Conservation (phyloP, 345 rosid genomes). For the Noccaea caerulescens region DNA sequence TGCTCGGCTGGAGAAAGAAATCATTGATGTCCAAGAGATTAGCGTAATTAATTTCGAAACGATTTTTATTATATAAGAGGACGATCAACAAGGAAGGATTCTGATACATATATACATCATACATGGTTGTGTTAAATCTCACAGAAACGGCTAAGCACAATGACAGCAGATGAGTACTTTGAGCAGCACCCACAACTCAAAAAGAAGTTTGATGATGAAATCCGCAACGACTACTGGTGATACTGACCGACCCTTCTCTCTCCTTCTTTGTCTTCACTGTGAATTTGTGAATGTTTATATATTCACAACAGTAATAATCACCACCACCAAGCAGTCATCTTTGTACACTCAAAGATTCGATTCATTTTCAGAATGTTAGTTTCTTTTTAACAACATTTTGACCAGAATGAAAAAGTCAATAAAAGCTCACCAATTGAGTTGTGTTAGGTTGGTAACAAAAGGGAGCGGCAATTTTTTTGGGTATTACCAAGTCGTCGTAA, state of each 20-base stretch:
- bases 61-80: not conserved
- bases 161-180: constrained; percentile 97
- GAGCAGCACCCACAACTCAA: constrained; percentile 90
- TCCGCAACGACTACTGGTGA: constrained; percentile 93
- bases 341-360: not conserved
- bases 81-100: not conserved
- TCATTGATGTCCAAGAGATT: constrained; percentile 77
- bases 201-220: constrained; percentile 95
- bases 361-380: not conserved
- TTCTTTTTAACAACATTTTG: not conserved
- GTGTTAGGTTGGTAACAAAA: not conserved
- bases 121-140: not conserved
- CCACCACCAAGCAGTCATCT: constrained; percentile 1
- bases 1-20: constrained; percentile 78
- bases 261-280: too few species aligned
- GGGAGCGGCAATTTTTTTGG: not conserved
- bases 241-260: constrained; percentile 46
- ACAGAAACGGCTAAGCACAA: constrained; percentile 91
- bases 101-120: not conserved
- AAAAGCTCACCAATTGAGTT: not conserved
- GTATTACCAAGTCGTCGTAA: not conserved
- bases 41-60: constrained; percentile 53
- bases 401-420: not conserved
- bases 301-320: not conserved
- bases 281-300: too few species aligned